A percentile compares a stretch with the other conserved stretches of the same genome.
phyloP scores from a whole-genome alignment of 2,329 filamentous ascomycete species.

The Trichophaea hybrida region DNA sequence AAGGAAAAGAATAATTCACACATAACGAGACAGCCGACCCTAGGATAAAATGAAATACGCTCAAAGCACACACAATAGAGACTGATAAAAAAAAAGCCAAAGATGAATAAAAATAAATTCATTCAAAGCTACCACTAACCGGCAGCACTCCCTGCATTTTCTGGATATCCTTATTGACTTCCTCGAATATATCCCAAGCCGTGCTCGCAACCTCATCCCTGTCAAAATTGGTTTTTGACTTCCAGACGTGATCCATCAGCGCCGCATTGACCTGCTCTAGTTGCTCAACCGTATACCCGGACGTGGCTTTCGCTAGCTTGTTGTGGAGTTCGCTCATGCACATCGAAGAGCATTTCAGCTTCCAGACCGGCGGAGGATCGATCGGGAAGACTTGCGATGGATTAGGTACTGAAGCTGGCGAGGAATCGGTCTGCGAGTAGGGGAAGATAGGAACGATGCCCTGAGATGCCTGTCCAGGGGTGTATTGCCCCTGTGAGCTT shows the following conservation, averaged over 20 bases:
- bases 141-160: slow-evolving; percentile 34
- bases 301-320: slow-evolving; percentile 51
- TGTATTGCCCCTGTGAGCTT: not conserved
- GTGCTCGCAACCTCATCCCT: slow-evolving; percentile 54
- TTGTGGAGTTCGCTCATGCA: slow-evolving; percentile 27
- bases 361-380: not conserved
- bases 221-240: slow-evolving; percentile 65
- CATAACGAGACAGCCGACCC: not conserved
- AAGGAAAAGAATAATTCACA: too few relatives aligned
- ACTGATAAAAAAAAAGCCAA: not conserved
- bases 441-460: slow-evolving; percentile 32
- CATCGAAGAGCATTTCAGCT: slow-evolving; percentile 19
- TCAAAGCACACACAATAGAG: not conserved
- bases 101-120: not conserved
- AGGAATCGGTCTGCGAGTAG: slow-evolving; percentile 29
- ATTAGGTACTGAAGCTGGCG: slow-evolving; percentile 26
- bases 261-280: slow-evolving; percentile 83
- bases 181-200: slow-evolving; percentile 59
- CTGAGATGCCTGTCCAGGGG: slow-evolving; percentile 26
- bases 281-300: slow-evolving; percentile 78
- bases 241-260: slow-evolving; percentile 85
- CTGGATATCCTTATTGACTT: slow-evolving; percentile 55
- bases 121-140: slow-evolving; percentile 15
- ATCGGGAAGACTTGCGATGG: slow-evolving; percentile 12
- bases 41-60: not conserved